These are phyloP conservation scores for Xylariaceae sp. DNA, from an alignment of 2,329 filamentous ascomycete species.

Conservation along the genomic window DNA sequence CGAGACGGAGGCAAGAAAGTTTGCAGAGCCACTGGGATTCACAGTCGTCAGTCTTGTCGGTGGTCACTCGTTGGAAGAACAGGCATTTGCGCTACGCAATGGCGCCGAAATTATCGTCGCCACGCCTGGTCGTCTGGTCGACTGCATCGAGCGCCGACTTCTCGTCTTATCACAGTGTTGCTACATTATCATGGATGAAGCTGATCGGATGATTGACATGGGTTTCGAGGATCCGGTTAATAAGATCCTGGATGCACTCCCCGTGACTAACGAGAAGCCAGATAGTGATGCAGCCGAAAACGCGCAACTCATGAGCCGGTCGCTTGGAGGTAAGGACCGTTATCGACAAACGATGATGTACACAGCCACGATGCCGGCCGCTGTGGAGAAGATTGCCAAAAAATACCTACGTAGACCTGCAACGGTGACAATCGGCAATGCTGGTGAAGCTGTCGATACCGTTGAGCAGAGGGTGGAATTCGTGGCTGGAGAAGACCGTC, in stretches of 20 bases:
- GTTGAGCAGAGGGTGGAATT: constrained; percentile 97
- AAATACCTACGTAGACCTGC: constrained; percentile 92
- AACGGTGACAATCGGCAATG: constrained; percentile 89
- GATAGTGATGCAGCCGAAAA: constrained; percentile 91
- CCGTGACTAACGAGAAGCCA: constrained; percentile 89
- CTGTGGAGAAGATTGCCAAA: constrained; percentile 91
- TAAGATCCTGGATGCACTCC: constrained; percentile 91
- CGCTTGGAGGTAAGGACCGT: constrained; percentile 66
- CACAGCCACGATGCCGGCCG: constrained; percentile 93
- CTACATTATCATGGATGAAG: constrained; percentile 99
- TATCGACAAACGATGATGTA: constrained; percentile 99
- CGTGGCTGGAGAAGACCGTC: constrained; percentile 82
- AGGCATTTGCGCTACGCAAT: constrained; percentile 81
- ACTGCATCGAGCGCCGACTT: constrained; percentile 90
- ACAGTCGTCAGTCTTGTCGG: constrained; percentile 96
- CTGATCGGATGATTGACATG: constrained; percentile 97
- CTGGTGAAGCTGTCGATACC: constrained; percentile 92
- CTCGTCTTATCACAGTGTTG: constrained; percentile 93
- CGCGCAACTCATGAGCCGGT: constrained; percentile 73
- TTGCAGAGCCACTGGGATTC: constrained; percentile 84
- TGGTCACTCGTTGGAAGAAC: constrained; percentile 91
- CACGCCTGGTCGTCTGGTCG: constrained; percentile 93
- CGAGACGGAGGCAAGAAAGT: constrained; percentile 87
- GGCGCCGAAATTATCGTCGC: constrained; percentile 97
- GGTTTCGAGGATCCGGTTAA: constrained; percentile 97